phyloP scores from a whole-genome alignment of 768 basidiomycete species.

The Naganishia friedmannii region DNA sequence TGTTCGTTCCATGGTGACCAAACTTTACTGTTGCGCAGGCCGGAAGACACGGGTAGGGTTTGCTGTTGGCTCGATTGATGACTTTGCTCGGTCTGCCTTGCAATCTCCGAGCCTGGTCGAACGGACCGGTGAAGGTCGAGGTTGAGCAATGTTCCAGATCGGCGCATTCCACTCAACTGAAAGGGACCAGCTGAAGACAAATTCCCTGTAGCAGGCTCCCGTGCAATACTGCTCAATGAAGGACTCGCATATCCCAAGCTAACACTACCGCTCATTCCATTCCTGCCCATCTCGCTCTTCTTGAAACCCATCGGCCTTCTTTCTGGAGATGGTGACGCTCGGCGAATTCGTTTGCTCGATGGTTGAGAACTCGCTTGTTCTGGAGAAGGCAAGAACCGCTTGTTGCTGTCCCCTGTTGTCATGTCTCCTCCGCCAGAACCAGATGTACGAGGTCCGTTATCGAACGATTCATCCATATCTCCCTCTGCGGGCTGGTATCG shows the following conservation, averaged over 20 bases:
- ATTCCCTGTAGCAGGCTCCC: neutral
- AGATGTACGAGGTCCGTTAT: neutral
- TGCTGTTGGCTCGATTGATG: neutral
- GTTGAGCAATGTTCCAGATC: conserved; percentile 15
- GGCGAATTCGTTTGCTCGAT: conserved; percentile 7
- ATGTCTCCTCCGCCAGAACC: neutral
- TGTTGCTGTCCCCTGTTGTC: neutral
- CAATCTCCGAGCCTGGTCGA: neutral
- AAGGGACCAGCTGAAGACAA: neutral
- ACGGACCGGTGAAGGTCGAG: conserved; percentile 1
- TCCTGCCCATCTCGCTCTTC: neutral
- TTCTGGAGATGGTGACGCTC: conserved; percentile 5
- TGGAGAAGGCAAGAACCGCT: neutral
- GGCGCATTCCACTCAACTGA: neutral
- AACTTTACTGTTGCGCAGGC: neutral
- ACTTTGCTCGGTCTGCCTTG: neutral
- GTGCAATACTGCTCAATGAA: neutral
- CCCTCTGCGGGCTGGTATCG: neutral
- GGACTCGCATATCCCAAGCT: conserved; percentile 2
- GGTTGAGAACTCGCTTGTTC: neutral
- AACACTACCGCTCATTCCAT: conserved; percentile 5
- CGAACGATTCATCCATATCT: conserved; percentile 7
- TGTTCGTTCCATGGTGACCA: conserved; percentile 18
- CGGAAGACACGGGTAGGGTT: neutral
- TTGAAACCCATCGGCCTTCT: neutral